Percentiles rank a stretch among this genome's conserved stretches.
Evolutionary conservation across 495 filamentous ascomycete genomes (phyloP).

Genomic region (Penicillium coprophilum): DNA sequence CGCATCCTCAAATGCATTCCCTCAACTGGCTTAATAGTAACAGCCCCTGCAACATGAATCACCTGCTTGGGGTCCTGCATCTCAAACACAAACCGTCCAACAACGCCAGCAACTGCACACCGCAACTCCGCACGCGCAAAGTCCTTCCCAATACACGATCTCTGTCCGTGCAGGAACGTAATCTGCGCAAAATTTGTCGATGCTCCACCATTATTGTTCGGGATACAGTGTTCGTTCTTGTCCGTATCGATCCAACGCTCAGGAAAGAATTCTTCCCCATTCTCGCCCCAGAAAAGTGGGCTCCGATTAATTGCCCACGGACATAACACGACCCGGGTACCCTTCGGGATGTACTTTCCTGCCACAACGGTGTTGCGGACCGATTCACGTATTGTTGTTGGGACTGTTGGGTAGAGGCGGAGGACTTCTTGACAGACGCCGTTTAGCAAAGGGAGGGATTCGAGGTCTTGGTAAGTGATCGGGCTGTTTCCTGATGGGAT

Average conservation of each 20-base stretch:
- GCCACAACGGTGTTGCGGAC: slow-evolving; percentile 46
- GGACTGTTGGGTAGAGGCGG: slow-evolving; percentile 52
- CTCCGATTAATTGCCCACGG: slow-evolving; percentile 45
- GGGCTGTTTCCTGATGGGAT: slow-evolving; percentile 34
- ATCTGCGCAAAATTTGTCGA: slow-evolving; percentile 49
- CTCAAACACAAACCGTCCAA: slow-evolving; percentile 44
- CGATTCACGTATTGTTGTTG: slow-evolving; percentile 48
- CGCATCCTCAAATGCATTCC: slow-evolving; percentile 64
- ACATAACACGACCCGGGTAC: slow-evolving; percentile 44
- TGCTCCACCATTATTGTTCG: slow-evolving; percentile 41
- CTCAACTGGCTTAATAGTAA: slow-evolving; percentile 64
- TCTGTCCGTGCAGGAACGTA: slow-evolving; percentile 50
- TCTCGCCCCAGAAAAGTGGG: slow-evolving; percentile 42
- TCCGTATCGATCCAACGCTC: slow-evolving; percentile 52
- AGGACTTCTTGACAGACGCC: slow-evolving; percentile 53
- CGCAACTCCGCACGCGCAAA: slow-evolving; percentile 46
- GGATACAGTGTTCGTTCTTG: slow-evolving; percentile 22
- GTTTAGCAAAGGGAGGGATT: slow-evolving; percentile 53
- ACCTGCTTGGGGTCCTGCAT: slow-evolving; percentile 61
- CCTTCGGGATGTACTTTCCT: slow-evolving; percentile 44
- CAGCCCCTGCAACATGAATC: slow-evolving; percentile 57
- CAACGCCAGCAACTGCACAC: slow-evolving; percentile 38
- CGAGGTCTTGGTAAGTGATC: slow-evolving; percentile 42
- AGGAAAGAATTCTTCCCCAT: slow-evolving; percentile 44
- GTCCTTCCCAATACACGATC: slow-evolving; percentile 52